Base-by-base conservation (phyloP, 2,329 filamentous ascomycete species). In the Daldinia sp. region DNA sequence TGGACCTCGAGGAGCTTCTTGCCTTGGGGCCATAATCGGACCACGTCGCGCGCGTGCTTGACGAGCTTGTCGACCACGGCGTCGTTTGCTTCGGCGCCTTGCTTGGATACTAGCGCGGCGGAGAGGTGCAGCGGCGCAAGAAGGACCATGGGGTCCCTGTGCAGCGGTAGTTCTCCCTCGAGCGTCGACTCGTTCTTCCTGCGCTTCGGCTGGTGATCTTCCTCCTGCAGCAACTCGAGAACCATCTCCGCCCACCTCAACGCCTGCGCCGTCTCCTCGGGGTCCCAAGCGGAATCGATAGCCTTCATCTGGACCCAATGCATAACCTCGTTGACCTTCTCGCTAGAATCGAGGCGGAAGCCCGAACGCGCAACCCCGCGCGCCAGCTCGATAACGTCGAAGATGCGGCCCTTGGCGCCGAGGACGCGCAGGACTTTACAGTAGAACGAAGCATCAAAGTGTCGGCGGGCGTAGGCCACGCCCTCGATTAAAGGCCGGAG, bases 401-500 rank as follows among this genome's bases (percentile, higher is more conserved):
- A 77, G 35, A 84, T 74, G 59, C 78, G 77, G 39, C 79, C 81
- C 52, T 74, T 74, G 25, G 56, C 19, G 52, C 78, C 79, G 5
- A 81, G 79, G 37, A 74, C 61, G 10, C 83, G 78, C 30, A 82
- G 68, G 49, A 84, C 74, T 71, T 77, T 78, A 52, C 63, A 37
- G 64, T 75, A 77, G 68, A 81, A 73, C 9, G 55, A 21, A 2
- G 61, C 50, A 19, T 68, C 64, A 21, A 85, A 71, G 58, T 72
- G 75, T 64, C 80, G 78, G 27, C 76, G 72, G 30, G 80, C 78
- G 61, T 80, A 78, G 60, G 76, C 72, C 70, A 81, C 78, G 48
- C 85, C 85, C 58, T 84, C 80, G 37, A 87, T 78, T 41, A 87
- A 75, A 0, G 79, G 80, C 17, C 74, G 77, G 25, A 87, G 74